phyloP scores from a whole-genome alignment of 441 rosid species.

The Macaranga tanarius region DNA sequence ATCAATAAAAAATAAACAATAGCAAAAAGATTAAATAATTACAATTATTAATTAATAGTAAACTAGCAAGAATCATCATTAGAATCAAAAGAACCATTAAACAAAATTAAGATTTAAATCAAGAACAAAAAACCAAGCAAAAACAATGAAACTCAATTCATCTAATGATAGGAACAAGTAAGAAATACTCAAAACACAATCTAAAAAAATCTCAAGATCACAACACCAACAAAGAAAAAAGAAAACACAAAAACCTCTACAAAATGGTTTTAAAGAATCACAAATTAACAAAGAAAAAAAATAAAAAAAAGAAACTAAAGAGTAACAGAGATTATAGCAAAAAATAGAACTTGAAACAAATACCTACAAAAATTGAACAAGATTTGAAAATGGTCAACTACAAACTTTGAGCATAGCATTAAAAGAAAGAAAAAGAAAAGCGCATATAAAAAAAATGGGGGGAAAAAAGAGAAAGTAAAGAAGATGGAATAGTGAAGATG shows the following conservation, averaged over 20 bases:
- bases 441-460: neutral
- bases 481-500: neutral
- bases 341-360: neutral
- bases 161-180: neutral
- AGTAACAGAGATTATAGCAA: neutral
- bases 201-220: neutral
- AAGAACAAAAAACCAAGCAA: neutral
- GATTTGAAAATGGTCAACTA: conserved; percentile 15
- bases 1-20: neutral
- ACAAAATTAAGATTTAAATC: neutral
- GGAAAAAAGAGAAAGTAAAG: neutral
- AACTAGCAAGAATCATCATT: neutral
- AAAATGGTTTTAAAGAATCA: conserved; percentile 8
- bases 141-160: neutral
- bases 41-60: neutral
- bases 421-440: neutral
- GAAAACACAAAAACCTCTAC: neutral
- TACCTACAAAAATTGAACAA: conserved; percentile 7
- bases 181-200: neutral
- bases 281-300: neutral
- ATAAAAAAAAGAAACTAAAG: neutral
- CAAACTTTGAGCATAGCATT: neutral
- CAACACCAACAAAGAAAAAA: conserved; percentile 8
- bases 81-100: neutral
- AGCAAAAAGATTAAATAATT: neutral